Base-by-base conservation (phyloP, 2,329 filamentous ascomycete species). In the Trichoderma endophyticum region DNA sequence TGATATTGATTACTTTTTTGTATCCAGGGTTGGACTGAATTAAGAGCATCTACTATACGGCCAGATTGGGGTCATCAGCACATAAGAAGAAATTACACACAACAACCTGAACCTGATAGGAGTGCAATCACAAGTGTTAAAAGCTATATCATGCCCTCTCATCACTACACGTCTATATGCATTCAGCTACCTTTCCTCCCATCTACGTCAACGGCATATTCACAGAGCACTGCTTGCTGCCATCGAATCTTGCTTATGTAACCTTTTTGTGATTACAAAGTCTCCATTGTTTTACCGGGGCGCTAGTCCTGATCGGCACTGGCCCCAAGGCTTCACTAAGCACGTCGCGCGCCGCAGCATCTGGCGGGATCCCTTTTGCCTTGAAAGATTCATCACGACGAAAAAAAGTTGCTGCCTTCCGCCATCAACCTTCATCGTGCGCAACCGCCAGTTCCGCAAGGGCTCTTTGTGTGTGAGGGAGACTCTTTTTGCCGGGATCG, bases 371-470 rank as follows among this genome's bases (percentile, higher is more conserved):
- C 63, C 57, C 57, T 67, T 67, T 72, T 69, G 34, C 54, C 36
- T 54, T 39, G 34, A 26, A 72, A 69, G 51, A 57, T 69, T 72
- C 66, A 70, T 61, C 24, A 72, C 63, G 65, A 70, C 65, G 28
- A 64, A 75, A 77, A 43, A 78, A 75, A 69, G 66, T 61, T 54
- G 57, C 18, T 62, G 77, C 74, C 77, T 77, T 75, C 77, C 72
- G 73, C 73, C 74, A 70, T 73, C 72, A 68, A 64, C 61, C 68
- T 65, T 70, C 66, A 74, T 73, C 72, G 74, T 67, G 73, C 77
- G 74, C 77, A 72, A 75, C 71, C 57, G 59, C 61, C 62, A 62
- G 71, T 48, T 28, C 72, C 63, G 64, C 73, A 70, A 48, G 56
- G 71, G 75, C 73, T 71, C 72, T 72, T 67, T 67, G 71, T 65